Conservation (phyloP, 2,329 filamentous ascomycete species). For the Colletotrichum trifolii region DNA sequence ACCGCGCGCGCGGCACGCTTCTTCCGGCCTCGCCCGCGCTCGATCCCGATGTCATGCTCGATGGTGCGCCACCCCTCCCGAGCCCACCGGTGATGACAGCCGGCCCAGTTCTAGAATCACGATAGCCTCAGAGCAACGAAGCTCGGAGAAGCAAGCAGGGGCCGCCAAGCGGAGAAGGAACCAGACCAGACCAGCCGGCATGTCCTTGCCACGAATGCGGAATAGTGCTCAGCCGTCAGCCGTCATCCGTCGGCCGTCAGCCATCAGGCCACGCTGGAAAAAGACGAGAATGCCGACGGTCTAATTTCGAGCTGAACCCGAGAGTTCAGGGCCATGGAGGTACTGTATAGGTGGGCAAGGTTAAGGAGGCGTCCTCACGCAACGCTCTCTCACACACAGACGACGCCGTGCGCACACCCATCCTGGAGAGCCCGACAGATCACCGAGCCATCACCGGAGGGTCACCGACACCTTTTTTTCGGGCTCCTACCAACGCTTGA, state of each 20-base stretch:
- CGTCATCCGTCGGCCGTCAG: neutral
- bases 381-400: neutral
- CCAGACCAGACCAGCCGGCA: too few relatives aligned
- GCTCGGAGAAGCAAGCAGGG: constrained; percentile 4
- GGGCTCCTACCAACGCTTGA: constrained; percentile 20
- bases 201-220: too few relatives aligned
- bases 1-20: constrained; percentile 4
- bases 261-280: neutral
- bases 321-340: too few relatives aligned
- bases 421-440: constrained; percentile 32
- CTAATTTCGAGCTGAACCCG: neutral
- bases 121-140: constrained; percentile 4
- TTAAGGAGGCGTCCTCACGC: too few relatives aligned
- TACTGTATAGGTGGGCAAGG: too few relatives aligned
- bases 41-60: neutral
- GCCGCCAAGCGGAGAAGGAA: constrained; percentile 1
- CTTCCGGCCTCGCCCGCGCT: constrained; percentile 2
- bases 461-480: neutral
- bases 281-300: constrained; percentile 7
- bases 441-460: constrained; percentile 32
- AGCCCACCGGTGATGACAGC: constrained; percentile 15
- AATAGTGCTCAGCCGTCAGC: too few relatives aligned
- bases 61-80: neutral
- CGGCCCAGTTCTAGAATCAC: constrained; percentile 12
- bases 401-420: constrained; percentile 22